Conservation (phyloP, 2,329 filamentous ascomycete genomes). For the Macroventuria anomochaeta region DNA sequence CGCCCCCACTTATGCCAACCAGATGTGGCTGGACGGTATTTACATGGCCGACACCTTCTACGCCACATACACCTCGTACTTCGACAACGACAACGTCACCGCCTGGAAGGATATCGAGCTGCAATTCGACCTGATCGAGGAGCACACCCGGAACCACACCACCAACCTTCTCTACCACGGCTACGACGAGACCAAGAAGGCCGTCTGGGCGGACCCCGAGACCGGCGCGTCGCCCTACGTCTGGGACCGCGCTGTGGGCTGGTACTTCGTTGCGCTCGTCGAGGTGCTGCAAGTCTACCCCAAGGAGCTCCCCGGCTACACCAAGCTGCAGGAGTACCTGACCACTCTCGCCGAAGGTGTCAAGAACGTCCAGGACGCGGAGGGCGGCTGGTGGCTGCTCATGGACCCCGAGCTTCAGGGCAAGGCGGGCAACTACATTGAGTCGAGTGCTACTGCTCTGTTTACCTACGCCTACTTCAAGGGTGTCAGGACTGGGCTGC, state of each 20-base stretch:
- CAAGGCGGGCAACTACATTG: conserved; percentile 63
- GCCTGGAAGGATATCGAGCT: conserved; percentile 54
- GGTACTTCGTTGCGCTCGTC: conserved; percentile 51
- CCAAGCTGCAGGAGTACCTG: conserved; percentile 51
- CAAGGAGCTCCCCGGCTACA: conserved; percentile 46
- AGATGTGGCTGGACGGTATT: conserved; percentile 66
- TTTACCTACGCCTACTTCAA: conserved; percentile 48
- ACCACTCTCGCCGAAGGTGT: conserved; percentile 53
- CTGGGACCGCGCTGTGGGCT: conserved; percentile 48
- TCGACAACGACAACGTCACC: conserved; percentile 46
- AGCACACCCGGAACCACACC: conserved; percentile 44
- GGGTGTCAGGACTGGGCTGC: conserved; percentile 42
- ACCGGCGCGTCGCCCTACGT: conserved; percentile 48
- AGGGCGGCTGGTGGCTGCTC: conserved; percentile 65
- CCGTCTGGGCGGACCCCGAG: conserved; percentile 46
- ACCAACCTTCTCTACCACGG: conserved; percentile 45
- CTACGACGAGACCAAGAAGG: conserved; percentile 44
- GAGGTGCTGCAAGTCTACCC: conserved; percentile 59
- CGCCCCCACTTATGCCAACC: conserved; percentile 55
- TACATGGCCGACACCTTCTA: conserved; percentile 52
- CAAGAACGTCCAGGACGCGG: conserved; percentile 51
- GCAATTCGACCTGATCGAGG: conserved; percentile 47
- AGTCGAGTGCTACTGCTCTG: conserved; percentile 65
- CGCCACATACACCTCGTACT: conserved; percentile 48
- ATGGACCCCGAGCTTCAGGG: conserved; percentile 58